Evolutionary conservation across 495 filamentous ascomycete species (phyloP).

Genomic region (Penicillium diatomitis): DNA sequence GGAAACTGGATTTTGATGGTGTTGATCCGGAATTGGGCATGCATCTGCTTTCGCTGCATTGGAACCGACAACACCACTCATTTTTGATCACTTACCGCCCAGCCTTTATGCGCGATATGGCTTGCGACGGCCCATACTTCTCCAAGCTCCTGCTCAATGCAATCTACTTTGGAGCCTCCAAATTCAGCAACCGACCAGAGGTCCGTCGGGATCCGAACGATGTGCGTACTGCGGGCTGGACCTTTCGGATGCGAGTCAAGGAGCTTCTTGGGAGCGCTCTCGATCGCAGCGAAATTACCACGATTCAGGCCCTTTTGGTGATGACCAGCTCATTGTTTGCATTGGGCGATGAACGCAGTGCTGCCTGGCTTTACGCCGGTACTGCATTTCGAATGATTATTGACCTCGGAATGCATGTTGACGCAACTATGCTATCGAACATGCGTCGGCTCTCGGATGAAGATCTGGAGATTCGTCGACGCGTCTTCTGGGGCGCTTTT

Average conservation of each 20-base stretch:
- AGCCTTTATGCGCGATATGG: slow-evolving; percentile 35
- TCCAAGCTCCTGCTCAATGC: slow-evolving; percentile 33
- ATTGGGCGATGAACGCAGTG: slow-evolving; percentile 16
- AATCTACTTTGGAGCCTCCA: slow-evolving; percentile 29
- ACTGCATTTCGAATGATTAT: slow-evolving; percentile 28
- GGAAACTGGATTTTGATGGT: slow-evolving; percentile 34
- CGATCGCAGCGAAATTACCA: slow-evolving; percentile 21
- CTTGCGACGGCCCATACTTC: slow-evolving; percentile 27
- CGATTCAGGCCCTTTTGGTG: slow-evolving; percentile 19
- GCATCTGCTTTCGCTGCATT: slow-evolving; percentile 31
- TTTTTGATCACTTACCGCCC: slow-evolving; percentile 29
- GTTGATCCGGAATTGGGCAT: slow-evolving; percentile 30
- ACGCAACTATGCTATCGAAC: slow-evolving; percentile 11
- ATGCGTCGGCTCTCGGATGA: slow-evolving; percentile 17
- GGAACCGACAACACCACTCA: slow-evolving; percentile 30
- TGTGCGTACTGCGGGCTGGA: slow-evolving; percentile 17
- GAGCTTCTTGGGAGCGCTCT: slow-evolving; percentile 19
- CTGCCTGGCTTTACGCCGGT: slow-evolving; percentile 32
- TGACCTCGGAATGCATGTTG: slow-evolving; percentile 32
- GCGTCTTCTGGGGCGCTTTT: slow-evolving; percentile 35
- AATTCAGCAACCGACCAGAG: slow-evolving; percentile 22
- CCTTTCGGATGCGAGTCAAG: slow-evolving; percentile 21
- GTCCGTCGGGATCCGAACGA: slow-evolving; percentile 21
- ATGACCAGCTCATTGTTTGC: slow-evolving; percentile 24
- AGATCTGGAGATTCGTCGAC: slow-evolving; percentile 31